Conservation (phyloP, 805 yeast genomes). For the Saccharomyces mikatae region DNA sequence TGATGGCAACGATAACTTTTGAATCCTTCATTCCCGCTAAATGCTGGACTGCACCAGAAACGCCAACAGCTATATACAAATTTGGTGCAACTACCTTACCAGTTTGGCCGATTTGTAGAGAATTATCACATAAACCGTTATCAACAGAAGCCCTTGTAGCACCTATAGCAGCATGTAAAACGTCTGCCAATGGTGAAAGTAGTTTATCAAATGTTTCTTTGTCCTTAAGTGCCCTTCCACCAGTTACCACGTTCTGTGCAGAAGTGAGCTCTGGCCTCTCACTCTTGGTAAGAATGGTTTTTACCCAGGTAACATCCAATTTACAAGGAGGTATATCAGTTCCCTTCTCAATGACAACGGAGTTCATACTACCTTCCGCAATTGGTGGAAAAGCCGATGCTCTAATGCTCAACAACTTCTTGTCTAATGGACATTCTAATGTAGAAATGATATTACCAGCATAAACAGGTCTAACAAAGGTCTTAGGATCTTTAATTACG, state of each 20-base stretch:
- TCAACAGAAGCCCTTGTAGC: slow-evolving; percentile 98
- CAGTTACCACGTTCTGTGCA: slow-evolving; percentile 75
- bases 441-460: slow-evolving; percentile 93
- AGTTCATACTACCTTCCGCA: slow-evolving; percentile 31
- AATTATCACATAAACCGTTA: slow-evolving; percentile 90
- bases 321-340: slow-evolving; percentile 29
- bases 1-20: slow-evolving; percentile 86
- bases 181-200: slow-evolving; percentile 75
- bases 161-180: slow-evolving; percentile 87
- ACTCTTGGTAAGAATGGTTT: slow-evolving; percentile 60
- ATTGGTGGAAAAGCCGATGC: slow-evolving; percentile 67
- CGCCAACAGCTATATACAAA: slow-evolving; percentile 84
- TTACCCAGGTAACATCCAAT: slow-evolving; percentile 51
- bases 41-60: slow-evolving; percentile 97
- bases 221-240: slow-evolving; percentile 89
- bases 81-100: slow-evolving; percentile 98
- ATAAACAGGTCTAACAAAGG: slow-evolving; percentile 86
- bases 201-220: slow-evolving; percentile 77
- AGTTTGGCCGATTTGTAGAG: slow-evolving; percentile 95
- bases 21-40: slow-evolving; percentile 98
- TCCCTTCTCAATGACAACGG: slow-evolving; percentile 40
- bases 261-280: slow-evolving; percentile 89
- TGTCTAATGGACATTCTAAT: slow-evolving; percentile 58
- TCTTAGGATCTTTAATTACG: slow-evolving; percentile 50
- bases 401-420: slow-evolving; percentile 70